Conservation (phyloP, 805 yeast genomes). For the Candida vaughaniae region DNA sequence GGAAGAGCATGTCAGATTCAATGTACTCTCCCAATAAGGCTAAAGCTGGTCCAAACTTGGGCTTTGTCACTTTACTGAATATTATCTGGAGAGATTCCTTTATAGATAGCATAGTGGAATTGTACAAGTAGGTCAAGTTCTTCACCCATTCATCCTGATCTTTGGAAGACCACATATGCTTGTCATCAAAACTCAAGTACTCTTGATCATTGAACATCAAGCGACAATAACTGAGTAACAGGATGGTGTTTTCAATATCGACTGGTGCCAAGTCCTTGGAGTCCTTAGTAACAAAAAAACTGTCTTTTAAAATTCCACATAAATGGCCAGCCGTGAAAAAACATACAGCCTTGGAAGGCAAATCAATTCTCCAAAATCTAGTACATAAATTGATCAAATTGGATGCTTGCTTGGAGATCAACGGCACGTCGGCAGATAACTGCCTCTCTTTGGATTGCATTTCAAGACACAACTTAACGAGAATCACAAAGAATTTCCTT, state of each 20-base stretch:
- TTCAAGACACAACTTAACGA: slow-evolving; percentile 43
- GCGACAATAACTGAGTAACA: slow-evolving; percentile 28
- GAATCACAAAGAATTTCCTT: slow-evolving; percentile 36
- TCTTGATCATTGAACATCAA: slow-evolving; percentile 31
- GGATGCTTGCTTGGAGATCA: slow-evolving; percentile 40
- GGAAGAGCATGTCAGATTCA: slow-evolving; percentile 46
- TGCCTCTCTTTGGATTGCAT: slow-evolving; percentile 6
- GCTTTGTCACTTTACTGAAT: slow-evolving; percentile 44
- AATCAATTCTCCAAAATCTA: slow-evolving; percentile 58
- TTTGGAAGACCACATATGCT: slow-evolving; percentile 31
- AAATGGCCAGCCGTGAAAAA: slow-evolving; percentile 49
- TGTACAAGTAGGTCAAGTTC: slow-evolving; percentile 45
- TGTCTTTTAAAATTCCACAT: slow-evolving; percentile 30
- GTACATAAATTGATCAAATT: slow-evolving; percentile 46
- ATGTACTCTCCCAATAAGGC: slow-evolving; percentile 50
- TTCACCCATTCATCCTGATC: slow-evolving; percentile 54
- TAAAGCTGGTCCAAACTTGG: slow-evolving; percentile 57
- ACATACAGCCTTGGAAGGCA: slow-evolving; percentile 47
- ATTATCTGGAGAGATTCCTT: slow-evolving; percentile 42
- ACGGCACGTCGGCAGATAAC: slow-evolving; percentile 16
- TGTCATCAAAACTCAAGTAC: slow-evolving; percentile 29
- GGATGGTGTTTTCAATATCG: slow-evolving; percentile 23
- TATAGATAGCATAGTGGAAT: slow-evolving; percentile 46
- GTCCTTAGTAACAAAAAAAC: slow-evolving; percentile 14
- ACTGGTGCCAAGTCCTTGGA: slow-evolving; percentile 29